Base-by-base conservation (phyloP, 192 early-diverging fungal genomes). In the Entrophospora sp. region DNA sequence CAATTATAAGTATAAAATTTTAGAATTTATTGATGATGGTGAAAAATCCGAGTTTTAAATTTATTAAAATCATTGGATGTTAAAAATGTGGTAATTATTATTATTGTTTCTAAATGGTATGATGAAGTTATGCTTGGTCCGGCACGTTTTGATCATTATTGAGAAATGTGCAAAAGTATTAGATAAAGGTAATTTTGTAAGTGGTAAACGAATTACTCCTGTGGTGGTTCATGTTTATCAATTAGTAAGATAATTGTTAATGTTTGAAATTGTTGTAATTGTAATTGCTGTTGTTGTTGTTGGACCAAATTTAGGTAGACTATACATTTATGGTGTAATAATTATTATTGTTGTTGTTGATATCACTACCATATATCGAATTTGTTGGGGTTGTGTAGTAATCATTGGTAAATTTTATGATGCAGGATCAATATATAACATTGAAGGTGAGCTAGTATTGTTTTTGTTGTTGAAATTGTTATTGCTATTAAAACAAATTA, bases 1-100 rank as follows among this genome's bases (percentile, higher is more conserved):
- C 25, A 32, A 16, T 58, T 14, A 16, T 37, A 32, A 58, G 12
- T 12, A 57, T 57, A 5, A 57, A 5, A 20, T 14, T 37, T 36
- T 36, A 58, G 61, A 62, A 46, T 31, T n/a, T 36, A 25, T 55
- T 18, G 64, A 66, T 43, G 64, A 66, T 38, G 64, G 64, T 10
- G 64, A 66, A 38, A 37, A 35, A 27, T 27, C 14, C 35, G 35
- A 37, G 14, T 66, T 12, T 49, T 66, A 37, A 53, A 36, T 10
- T 31, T 66, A 14, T 24, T 66, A 10, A 51, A 42, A 53, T 55
- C 32, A n/a, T 20, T 66, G 3, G 49, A 66, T 12, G 48, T 36
- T 13, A 53, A 53, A 3, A 66, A 66, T 40, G 64, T 55, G 3
- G 64, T 35, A 30, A 51, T 66, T 20, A n/a, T n/a, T n/a, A n/a